These are phyloP conservation scores for Hordeum pubiflorum DNA, from an alignment of 202 grass and related monocot genomes.

Conservation along the genomic window DNA sequence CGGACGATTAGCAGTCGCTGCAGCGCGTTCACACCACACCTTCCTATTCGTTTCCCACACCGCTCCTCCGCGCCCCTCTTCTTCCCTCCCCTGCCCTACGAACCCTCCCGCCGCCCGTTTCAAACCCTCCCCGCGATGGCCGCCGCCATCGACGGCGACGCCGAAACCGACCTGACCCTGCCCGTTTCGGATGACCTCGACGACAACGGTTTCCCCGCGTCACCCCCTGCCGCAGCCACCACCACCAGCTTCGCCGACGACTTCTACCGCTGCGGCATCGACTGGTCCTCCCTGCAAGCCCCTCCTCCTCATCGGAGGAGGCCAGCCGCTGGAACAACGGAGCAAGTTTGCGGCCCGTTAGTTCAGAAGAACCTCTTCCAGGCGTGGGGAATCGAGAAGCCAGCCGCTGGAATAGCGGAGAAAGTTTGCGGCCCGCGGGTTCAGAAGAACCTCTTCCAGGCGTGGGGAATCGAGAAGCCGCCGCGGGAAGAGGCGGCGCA, in stretches of 20 bases:
- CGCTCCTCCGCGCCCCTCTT: background rate
- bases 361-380: conserved; percentile 64
- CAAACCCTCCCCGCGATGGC: conserved; percentile 37
- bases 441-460: conserved; percentile 66
- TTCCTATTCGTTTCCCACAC: background rate
- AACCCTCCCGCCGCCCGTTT: conserved; percentile 34
- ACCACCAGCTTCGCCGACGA: conserved; percentile 28
- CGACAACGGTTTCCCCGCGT: conserved; percentile 44
- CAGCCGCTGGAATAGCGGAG: background rate
- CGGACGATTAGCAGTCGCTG: background rate
- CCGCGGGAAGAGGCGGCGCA: background rate
- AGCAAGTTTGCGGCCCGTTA: background rate
- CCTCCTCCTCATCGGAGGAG: background rate
- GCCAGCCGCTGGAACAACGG: background rate
- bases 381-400: conserved; percentile 55
- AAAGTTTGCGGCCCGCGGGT: conserved; percentile 13
- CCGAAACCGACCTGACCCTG: background rate
- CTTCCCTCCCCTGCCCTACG: background rate
- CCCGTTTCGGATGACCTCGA: conserved; percentile 23
- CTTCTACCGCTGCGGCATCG: conserved; percentile 37
- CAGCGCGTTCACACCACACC: background rate
- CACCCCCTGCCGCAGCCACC: background rate
- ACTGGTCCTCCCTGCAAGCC: conserved; percentile 42
- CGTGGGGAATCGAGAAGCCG: conserved; percentile 50
- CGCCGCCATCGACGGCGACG: conserved; percentile 18